Evolutionary conservation across 257 asterid genomes (phyloP).

Genomic region (Plectranthus barbatus): DNA sequence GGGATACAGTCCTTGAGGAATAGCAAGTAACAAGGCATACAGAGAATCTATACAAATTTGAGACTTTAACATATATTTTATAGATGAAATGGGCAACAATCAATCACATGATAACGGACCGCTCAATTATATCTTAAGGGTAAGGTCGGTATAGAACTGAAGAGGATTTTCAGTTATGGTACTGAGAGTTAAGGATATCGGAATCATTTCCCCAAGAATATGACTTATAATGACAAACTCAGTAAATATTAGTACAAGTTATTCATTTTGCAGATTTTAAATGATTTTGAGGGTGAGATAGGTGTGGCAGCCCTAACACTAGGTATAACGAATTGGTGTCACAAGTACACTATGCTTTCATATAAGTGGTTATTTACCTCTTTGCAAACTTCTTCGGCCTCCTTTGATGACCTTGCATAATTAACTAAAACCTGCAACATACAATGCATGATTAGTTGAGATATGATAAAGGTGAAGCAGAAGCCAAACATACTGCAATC

Average conservation of each 20-base stretch:
- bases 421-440: conserved; percentile 78
- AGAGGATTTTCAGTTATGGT: background rate
- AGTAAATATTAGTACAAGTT: background rate
- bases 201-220: background rate
- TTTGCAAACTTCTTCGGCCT: conserved; percentile 86
- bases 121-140: background rate
- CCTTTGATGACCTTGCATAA: conserved; percentile 97
- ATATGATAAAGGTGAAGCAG: background rate
- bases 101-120: background rate
- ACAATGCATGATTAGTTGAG: conserved; percentile 8
- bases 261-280: background rate
- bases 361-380: conserved; percentile 33
- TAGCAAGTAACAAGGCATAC: background rate
- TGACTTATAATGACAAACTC: background rate
- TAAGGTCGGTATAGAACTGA: background rate
- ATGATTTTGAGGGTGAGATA: background rate
- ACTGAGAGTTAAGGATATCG: background rate
- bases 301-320: conserved; percentile 6
- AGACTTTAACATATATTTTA: background rate
- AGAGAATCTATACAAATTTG: background rate
- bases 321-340: background rate
- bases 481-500: background rate
- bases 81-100: background rate
- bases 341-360: background rate
- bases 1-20: background rate